Conservation (phyloP, 345 rosid species). For the Raphanus raphanistrum region DNA sequence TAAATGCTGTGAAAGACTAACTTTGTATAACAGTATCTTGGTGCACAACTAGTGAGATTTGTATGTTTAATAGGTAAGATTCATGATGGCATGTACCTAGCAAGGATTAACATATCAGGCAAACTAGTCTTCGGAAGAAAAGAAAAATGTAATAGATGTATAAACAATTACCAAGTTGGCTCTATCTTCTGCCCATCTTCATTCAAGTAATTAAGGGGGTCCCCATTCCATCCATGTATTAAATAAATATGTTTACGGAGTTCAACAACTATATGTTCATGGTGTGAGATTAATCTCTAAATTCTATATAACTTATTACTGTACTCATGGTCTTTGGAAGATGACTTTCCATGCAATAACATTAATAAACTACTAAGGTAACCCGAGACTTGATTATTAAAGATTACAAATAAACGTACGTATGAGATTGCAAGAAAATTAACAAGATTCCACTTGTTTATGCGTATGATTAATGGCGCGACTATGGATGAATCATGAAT, state of each 20-base stretch:
- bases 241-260: not conserved
- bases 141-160: too few species aligned
- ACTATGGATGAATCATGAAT: conserved; percentile 10
- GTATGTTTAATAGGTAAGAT: conserved; percentile 5
- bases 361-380: not conserved
- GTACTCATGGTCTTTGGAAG: not conserved
- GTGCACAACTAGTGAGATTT: not conserved
- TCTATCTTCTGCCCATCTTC: too few species aligned
- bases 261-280: not conserved
- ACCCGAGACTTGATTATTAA: not conserved
- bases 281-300: not conserved
- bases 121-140: too few species aligned
- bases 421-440: not conserved
- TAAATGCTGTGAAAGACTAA: not conserved
- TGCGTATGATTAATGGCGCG: not conserved
- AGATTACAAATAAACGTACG: not conserved
- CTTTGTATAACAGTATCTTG: conserved; percentile 1
- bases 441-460: not conserved
- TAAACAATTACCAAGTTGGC: not conserved
- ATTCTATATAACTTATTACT: not conserved
- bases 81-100: not conserved
- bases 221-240: not conserved
- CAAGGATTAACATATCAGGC: too few species aligned
- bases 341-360: not conserved
- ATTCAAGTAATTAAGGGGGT: not conserved